Base-by-base conservation (phyloP, 768 basidiomycete genomes). In the Suillus occidentalis region DNA sequence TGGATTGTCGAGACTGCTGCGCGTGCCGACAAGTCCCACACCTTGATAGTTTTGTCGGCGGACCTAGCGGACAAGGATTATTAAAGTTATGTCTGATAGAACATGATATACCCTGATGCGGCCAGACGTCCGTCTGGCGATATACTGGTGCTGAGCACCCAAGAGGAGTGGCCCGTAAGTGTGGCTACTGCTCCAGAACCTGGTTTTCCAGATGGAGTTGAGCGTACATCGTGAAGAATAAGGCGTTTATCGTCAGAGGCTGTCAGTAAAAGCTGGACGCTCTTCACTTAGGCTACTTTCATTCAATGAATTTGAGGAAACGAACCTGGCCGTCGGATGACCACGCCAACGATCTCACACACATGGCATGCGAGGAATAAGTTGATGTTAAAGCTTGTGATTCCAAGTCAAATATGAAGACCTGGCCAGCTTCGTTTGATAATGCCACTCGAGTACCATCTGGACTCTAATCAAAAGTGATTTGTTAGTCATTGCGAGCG, bases 171-270 rank as follows among this genome's bases (percentile, higher is more conserved):
- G 0, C 95, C 95, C 6, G 87, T 85, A 68, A 98, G 81, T 12
- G 93, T 88, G 16, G 95, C 93, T 22, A 96, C 93, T 2, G 90
- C 89, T 47, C 91, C 90, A 22, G 85, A 84, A 6, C 93, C 89
- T 52, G 81, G 79, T 64, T 83, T 84, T 20, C 85, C 81, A 6
- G 86, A 82, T 6, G 84, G 70, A 1, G 89, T 81, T n/a, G 84
- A 82, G 63, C 95, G 89, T 18, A 95, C 91, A 72, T 98, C 95
- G 75, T 97, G 94, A 57, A 97, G 77, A 61, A 94, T 89, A 65
- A 98, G 88, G 20, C 92, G 87, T 75, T 94, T 94, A 77, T 97
- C 95, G 74, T 98, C 95, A 4, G 94, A 96, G 3, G 91, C 95
- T 50, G 93, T 95, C 60, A 95, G 80, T 4, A 98, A 83, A 61